These are phyloP conservation scores for Chrysanthemum seticuspe DNA, from an alignment of 129 eudicot genomes.

Conservation along the genomic window DNA sequence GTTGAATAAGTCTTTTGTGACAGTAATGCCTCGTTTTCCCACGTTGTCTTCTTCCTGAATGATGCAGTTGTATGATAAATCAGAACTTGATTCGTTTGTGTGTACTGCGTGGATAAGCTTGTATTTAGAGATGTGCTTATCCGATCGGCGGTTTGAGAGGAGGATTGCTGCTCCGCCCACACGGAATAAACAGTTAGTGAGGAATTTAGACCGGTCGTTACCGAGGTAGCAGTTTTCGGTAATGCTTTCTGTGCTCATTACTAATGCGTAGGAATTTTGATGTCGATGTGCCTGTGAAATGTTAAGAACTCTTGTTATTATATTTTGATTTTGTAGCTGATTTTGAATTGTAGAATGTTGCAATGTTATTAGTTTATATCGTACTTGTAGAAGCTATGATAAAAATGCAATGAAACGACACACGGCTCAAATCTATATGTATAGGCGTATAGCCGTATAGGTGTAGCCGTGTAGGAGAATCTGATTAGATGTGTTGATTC, in stretches of 20 bases:
- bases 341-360: background rate
- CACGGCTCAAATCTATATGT: no score
- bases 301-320: background rate
- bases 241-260: conserved; percentile 61
- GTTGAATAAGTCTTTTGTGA: conserved; percentile 49
- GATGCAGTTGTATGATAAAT: conserved; percentile 51
- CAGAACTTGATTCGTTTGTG: conserved; percentile 46
- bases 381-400: no score
- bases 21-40: conserved; percentile 39
- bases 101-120: conserved; percentile 54
- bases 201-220: conserved; percentile 43
- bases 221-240: conserved; percentile 47
- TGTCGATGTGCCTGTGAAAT: conserved; percentile 44
- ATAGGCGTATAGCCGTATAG: no score
- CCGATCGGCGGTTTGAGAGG: conserved; percentile 45
- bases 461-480: no score
- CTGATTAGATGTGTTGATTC: no score
- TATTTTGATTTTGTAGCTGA: background rate
- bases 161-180: conserved; percentile 64
- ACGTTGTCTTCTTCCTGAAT: conserved; percentile 49
- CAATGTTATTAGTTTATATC: background rate
- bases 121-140: conserved; percentile 41
- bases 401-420: no score
- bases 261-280: conserved; percentile 48
- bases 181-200: conserved; percentile 50